Base-by-base conservation (phyloP, 2,329 filamentous ascomycete species). In the Triangularia verruculosa region DNA sequence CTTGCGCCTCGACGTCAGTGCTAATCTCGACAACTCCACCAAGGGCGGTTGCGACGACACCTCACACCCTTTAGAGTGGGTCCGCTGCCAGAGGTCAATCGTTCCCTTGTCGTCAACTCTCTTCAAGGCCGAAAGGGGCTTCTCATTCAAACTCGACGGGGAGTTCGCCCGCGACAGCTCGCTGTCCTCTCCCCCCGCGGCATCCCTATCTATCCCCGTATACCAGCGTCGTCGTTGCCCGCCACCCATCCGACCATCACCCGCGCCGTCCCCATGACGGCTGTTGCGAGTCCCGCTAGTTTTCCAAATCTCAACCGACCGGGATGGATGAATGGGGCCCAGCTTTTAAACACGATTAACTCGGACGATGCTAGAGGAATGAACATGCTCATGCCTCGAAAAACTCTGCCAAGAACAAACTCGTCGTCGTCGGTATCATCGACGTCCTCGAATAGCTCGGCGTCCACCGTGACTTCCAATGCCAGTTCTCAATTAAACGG, bases 401-500 rank as follows among this genome's bases (percentile, higher is more conserved):
- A 97, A 80, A 88, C 85, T 74, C 83, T 92, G 66, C 91, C 94
- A 76, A 88, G 94, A 75, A 89, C 89, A 73, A 96, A 92, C 81
- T 98, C 94, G 34, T 95, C 92, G 64, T 96, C 93, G 3, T 97
- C 93, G 54, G 83, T 96, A 68, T 90, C 91, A 13, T 86, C 87
- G 57, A 85, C 80, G 47, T 79, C 82, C 0, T 88, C 86, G 30
- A 78, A 78, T 63, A 84, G 85, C 15, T 88, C 86, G 5, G 81
- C 79, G 11, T 86, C 89, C 1, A 90, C 89, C 61, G 80, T 90
- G 67, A 83, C 86, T 43, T 83, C 86, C 63, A 81, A 85, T 72
- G 81, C 83, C 57, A 81, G 84, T 25, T 32, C 62, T 32, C 86
- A 86, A 72, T 74, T 84, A 68, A 90, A 89, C 84, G 87, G 86